These are phyloP conservation scores for Leccinellum albellum DNA, from an alignment of 768 basidiomycete genomes.

Conservation along the genomic window DNA sequence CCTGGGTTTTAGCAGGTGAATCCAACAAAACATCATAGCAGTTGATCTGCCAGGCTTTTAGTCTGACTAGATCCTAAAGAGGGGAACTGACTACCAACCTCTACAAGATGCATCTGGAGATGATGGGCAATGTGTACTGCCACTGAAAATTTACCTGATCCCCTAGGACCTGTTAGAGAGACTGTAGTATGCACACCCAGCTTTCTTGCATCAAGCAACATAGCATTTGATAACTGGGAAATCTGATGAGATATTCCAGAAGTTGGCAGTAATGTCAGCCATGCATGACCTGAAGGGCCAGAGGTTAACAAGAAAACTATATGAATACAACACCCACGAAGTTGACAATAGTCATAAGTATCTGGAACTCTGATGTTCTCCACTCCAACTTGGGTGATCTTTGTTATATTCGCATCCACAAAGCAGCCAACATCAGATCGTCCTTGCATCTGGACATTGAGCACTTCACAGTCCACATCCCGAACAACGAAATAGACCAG, in stretches of 20 bases:
- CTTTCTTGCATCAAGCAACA: constrained; percentile 52
- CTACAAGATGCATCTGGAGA: constrained; percentile 75
- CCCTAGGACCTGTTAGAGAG: constrained; percentile 74
- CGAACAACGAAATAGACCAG: constrained; percentile 77
- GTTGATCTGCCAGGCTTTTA: constrained; percentile 56
- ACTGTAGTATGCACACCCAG: constrained; percentile 68
- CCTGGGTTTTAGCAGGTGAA: constrained; percentile 70
- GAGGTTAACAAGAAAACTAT: constrained; percentile 2
- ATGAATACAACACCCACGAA: constrained; percentile 39
- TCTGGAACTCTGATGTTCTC: constrained; percentile 64
- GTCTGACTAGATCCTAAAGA: background rate
- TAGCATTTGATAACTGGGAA: constrained; percentile 55
- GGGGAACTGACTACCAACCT: constrained; percentile 41
- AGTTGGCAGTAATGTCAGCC: background rate
- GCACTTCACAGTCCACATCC: constrained; percentile 63
- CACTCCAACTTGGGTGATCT: constrained; percentile 74
- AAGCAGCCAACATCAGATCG: constrained; percentile 78
- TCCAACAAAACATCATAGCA: constrained; percentile 84
- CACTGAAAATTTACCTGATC: constrained; percentile 75
- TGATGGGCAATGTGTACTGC: constrained; percentile 51
- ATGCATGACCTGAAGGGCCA: constrained; percentile 18
- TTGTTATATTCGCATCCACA: constrained; percentile 70
- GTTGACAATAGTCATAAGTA: constrained; percentile 42
- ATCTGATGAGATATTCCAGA: constrained; percentile 45
- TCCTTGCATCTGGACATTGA: constrained; percentile 38